Evolutionary conservation across 192 early-diverging fungal species (phyloP), one percentile per base, ranked within the genome.

Genomic region (Coemansia pectinata): DNA sequence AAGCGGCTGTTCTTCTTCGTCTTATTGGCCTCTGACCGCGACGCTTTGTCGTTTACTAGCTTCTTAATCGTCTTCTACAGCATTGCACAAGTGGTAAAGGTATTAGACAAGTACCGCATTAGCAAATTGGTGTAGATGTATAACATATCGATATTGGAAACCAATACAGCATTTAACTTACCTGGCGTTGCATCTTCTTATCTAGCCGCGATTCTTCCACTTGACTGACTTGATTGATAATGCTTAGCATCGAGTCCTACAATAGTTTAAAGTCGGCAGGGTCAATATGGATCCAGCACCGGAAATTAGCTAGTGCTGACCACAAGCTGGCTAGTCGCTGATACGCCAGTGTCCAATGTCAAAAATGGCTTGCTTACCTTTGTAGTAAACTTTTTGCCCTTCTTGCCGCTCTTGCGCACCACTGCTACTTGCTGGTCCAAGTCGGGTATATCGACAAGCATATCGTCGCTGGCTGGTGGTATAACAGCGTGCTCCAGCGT

Each of bases 171-270:
- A 17, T 14, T 11, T 4, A 27, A 15, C 71, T 58, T 79, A 74
- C 77, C 77, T 81, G 78, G 5, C 78, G 78, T 52, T 72, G 50
- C 25, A 76, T 68, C 67, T 81, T 81, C 29, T 75, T 75, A 55
- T 69, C 53, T 31, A 72, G 48, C 48, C 70, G 78, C 53, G 61
- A 34, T 21, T 81, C 78, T 15, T 81, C 78, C 36, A 45, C 73
- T 47, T 76, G 61, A 65, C 50, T 72, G 73, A 81, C 78, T 64
- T 72, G 66, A 52, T 67, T 71, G 29, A 81, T 61, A 19, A 81
- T 81, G 65, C 34, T 53, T 66, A 76, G 34, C 69, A 81, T 81
- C 10, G 78, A 76, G 53, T 67, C 66, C 55, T 58, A 58, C 14
- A 9, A 23, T 12, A 33, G 29, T 25, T 17, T 2, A 29, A 31